A percentile compares a stretch with the other conserved stretches of the same genome.
phyloP scores from a whole-genome alignment of 345 rosid genomes.

The Acer saccharum region DNA sequence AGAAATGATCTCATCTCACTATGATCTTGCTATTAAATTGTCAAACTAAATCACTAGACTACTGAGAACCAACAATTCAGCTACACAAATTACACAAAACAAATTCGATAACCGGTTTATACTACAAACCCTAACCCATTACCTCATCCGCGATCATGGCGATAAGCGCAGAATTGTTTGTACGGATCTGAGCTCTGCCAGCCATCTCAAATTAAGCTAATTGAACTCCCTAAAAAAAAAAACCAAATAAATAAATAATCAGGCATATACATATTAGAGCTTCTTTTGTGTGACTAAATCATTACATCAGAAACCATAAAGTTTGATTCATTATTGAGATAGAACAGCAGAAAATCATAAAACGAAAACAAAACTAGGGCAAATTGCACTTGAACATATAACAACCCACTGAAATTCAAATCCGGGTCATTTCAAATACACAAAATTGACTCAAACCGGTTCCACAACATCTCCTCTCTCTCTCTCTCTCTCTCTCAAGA shows the following conservation, averaged over 20 bases:
- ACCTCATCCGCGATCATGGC: conserved; percentile 91
- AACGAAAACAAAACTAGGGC: too few relatives aligned
- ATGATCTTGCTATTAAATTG: neutral
- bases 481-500: too few relatives aligned
- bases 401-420: neutral
- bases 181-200: conserved; percentile 56
- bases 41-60: neutral
- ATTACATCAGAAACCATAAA: neutral
- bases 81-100: neutral
- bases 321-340: neutral
- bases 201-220: conserved; percentile 41
- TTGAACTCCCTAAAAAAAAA: conserved; percentile 14
- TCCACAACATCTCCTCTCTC: neutral
- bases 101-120: neutral
- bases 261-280: neutral
- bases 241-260: neutral
- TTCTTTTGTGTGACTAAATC: neutral
- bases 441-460: neutral
- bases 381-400: too few relatives aligned
- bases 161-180: conserved; percentile 64
- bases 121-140: neutral
- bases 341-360: neutral
- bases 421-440: neutral
- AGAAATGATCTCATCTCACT: neutral
- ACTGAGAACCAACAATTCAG: neutral